Evolutionary conservation across 768 basidiomycete genomes (phyloP).

Genomic region (Podaxis sp.): DNA sequence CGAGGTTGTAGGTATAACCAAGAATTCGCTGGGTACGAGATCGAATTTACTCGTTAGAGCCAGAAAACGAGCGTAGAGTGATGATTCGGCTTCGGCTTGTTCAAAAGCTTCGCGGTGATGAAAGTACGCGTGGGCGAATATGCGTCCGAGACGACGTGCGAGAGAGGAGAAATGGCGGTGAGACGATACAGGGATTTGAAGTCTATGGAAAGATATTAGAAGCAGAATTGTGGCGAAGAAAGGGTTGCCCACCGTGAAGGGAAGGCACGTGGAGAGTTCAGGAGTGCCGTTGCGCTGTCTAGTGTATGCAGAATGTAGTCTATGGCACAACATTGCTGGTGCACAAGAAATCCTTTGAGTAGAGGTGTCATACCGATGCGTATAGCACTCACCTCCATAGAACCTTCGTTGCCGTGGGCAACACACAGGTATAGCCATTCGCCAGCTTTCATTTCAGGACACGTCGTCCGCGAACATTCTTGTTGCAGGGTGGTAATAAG

Average conservation of each 20-base stretch:
- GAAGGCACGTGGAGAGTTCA: slow-evolving; percentile 90
- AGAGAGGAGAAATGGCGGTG: slow-evolving; percentile 88
- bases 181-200: slow-evolving; percentile 79
- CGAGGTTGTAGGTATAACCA: slow-evolving; percentile 62
- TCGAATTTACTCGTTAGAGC: slow-evolving; percentile 78
- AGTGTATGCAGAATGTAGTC: slow-evolving; percentile 94
- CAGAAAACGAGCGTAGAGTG: slow-evolving; percentile 87
- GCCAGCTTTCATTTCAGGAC: slow-evolving; percentile 98
- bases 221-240: neutral
- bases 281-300: slow-evolving; percentile 88
- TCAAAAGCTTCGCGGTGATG: slow-evolving; percentile 92
- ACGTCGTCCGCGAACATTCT: slow-evolving; percentile 82
- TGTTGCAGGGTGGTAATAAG: slow-evolving; percentile 83
- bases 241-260: slow-evolving; percentile 70
- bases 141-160: slow-evolving; percentile 87
- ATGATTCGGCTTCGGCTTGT: slow-evolving; percentile 87
- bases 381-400: slow-evolving; percentile 67
- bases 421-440: slow-evolving; percentile 98
- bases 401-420: slow-evolving; percentile 86
- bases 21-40: slow-evolving; percentile 79
- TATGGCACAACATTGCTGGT: slow-evolving; percentile 92
- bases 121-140: slow-evolving; percentile 96
- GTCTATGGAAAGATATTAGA: slow-evolving; percentile 38
- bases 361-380: neutral
- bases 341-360: neutral